Evolutionary conservation across 371 early-diverging fungal genomes (phyloP).

Genomic region (Mucor mucedo): DNA sequence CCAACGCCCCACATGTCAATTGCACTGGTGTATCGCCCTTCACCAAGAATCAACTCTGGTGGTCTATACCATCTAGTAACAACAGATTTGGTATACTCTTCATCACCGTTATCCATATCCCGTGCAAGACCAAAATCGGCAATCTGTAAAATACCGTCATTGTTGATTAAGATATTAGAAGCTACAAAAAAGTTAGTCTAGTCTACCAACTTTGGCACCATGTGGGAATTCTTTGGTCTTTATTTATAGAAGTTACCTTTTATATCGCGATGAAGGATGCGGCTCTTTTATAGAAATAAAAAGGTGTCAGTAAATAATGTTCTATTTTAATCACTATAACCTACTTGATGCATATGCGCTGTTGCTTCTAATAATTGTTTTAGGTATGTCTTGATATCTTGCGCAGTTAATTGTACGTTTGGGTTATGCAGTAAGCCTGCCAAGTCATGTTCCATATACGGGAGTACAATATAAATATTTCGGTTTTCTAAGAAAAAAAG

Average conservation of each 20-base stretch:
- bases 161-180: constrained; percentile 86
- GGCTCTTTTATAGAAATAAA: constrained; percentile 44
- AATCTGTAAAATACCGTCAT: constrained; percentile 93
- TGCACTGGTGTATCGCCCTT: constrained; percentile 80
- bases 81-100: constrained; percentile 90
- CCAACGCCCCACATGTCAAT: constrained; percentile 99
- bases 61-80: constrained; percentile 99
- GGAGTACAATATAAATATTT: constrained; percentile 91
- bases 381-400: constrained; percentile 82
- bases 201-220: too few relatives aligned
- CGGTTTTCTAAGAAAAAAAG: constrained; percentile 46
- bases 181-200: constrained; percentile 61
- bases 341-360: constrained; percentile 78
- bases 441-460: constrained; percentile 95
- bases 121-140: constrained; percentile 99
- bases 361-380: constrained; percentile 88
- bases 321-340: neutral
- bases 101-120: constrained; percentile 61
- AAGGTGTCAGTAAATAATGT: neutral
- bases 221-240: neutral
- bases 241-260: constrained; percentile 75
- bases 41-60: constrained; percentile 95
- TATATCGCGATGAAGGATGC: constrained; percentile 90
- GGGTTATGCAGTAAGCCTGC: constrained; percentile 85
- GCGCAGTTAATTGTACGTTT: constrained; percentile 62